Evolutionary conservation across 2,329 filamentous ascomycete species (phyloP), one percentile per base, ranked within the genome.

Genomic region (Ophiostoma perfectum): DNA sequence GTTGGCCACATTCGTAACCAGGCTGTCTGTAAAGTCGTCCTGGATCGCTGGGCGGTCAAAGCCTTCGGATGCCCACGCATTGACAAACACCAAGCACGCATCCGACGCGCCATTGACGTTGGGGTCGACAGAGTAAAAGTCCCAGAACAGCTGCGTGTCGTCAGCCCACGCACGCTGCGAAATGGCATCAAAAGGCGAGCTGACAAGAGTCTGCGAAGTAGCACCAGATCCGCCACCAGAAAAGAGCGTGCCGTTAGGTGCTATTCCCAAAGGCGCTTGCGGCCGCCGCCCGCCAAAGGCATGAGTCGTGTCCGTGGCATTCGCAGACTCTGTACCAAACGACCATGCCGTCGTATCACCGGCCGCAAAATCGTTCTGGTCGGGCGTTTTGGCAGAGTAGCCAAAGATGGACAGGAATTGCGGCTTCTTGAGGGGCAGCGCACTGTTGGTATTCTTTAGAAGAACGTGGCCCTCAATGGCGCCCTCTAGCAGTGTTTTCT

Each of bases 61-160:
- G 2, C 88, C 89, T 77, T 96, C 92, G 0, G 89, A 87, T 0
- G 89, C 86, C 76, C 89, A 90, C 3, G 81, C 83, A 74, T 90
- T 90, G 72, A 85, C 83, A 72, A 89, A 84, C 0, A 89, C 85
- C 2, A 89, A 78, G 71, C 91, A 95, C 5, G 91, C 81, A 73
- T 93, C 84, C 1, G 83, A 81, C 1, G 71, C 76, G 1, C 79
- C 75, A 65, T 83, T 78, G 7, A 89, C 82, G 5, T 77, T 72
- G 0, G 87, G 86, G 1, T 80, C 75, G 1, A 75, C 74, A 0
- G 77, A 81, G 14, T 16, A 27, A 70, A 88, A 84, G 74, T 90
- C 88, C 81, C 84, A 88, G 74, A 83, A 84, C 1, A 90, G 74
- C 0, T 81, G 80, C 0, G 86, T 88, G 63, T 79, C 81, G 68